These are phyloP conservation scores for Dalbergia oliveri DNA, from an alignment of 306 rosid genomes.

Conservation along the genomic window DNA sequence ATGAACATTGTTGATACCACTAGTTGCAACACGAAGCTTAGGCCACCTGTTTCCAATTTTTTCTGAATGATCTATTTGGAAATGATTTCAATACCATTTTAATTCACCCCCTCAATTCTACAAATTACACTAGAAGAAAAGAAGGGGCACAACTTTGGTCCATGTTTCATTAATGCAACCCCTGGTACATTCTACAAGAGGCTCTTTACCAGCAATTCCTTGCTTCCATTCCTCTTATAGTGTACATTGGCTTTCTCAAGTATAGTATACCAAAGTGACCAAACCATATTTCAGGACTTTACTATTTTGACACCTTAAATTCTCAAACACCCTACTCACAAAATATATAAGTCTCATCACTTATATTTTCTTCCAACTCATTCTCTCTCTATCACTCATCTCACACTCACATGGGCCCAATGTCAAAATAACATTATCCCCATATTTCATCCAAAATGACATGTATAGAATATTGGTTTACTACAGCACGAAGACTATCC, in stretches of 20 bases:
- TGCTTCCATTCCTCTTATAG: not conserved
- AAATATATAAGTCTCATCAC: too few species aligned
- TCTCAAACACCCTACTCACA: too few species aligned
- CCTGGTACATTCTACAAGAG: not conserved
- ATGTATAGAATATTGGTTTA: too few species aligned
- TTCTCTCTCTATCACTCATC: too few species aligned
- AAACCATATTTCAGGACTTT: too few species aligned
- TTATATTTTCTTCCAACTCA: too few species aligned
- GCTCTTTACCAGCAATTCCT: not conserved
- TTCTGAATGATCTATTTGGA: constrained; percentile 60
- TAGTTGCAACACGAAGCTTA: not conserved
- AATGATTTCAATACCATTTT: constrained; percentile 63
- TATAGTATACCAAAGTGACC: not conserved
- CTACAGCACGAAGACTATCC: too few species aligned
- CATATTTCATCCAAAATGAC: too few species aligned
- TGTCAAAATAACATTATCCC: too few species aligned
- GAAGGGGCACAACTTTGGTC: not conserved
- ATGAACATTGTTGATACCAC: not conserved
- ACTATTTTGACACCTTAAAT: too few species aligned
- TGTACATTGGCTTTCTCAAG: not conserved
- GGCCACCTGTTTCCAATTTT: constrained; percentile 25
- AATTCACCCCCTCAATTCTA: constrained; percentile 1
- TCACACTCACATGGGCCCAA: too few species aligned
- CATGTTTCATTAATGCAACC: not conserved
- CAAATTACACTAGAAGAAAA: not conserved